Conservation (phyloP, 805 yeast genomes). For the Pichia manshurica region DNA sequence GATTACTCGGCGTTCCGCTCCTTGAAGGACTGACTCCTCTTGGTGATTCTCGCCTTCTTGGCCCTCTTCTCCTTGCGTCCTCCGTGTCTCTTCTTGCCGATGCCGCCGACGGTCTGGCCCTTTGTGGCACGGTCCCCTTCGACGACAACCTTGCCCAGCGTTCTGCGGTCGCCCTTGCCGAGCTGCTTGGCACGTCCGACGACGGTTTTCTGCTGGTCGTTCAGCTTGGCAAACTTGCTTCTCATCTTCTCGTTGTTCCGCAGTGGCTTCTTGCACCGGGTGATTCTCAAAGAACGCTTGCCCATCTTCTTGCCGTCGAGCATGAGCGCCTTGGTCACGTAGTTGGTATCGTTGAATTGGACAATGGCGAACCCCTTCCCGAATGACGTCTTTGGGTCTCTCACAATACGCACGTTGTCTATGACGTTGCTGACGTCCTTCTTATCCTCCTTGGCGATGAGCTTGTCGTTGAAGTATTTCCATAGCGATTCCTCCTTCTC, state of each 20-base stretch:
- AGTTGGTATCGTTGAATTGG: slow-evolving; percentile 68
- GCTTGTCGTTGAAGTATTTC: slow-evolving; percentile 58
- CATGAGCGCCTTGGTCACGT: slow-evolving; percentile 76
- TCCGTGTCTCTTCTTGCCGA: slow-evolving; percentile 57
- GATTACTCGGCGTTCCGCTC: slow-evolving; percentile 1
- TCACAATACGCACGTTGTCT: slow-evolving; percentile 81
- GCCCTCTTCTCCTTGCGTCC: slow-evolving; percentile 50
- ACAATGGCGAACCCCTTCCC: slow-evolving; percentile 98
- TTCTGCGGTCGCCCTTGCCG: slow-evolving; percentile 74
- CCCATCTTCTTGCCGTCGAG: slow-evolving; percentile 61
- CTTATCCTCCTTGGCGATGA: slow-evolving; percentile 39
- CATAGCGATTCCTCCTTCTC: slow-evolving; percentile 86
- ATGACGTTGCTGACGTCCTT: slow-evolving; percentile 38
- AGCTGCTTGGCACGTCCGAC: slow-evolving; percentile 76
- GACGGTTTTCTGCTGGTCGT: slow-evolving; percentile 66
- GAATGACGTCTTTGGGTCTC: slow-evolving; percentile 89
- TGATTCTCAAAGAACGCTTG: slow-evolving; percentile 65
- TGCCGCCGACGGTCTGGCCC: slow-evolving; percentile 55
- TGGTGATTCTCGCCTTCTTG: slow-evolving; percentile 45
- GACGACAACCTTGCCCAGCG: slow-evolving; percentile 51
- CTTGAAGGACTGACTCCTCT: slow-evolving; percentile 39
- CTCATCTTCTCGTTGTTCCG: slow-evolving; percentile 23
- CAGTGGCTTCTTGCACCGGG: slow-evolving; percentile 52
- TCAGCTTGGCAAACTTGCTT: slow-evolving; percentile 31
- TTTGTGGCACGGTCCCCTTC: slow-evolving; percentile 80